Evolutionary conservation across 75 land plant species (phyloP).

Genomic region (Ceratopteris richardii): DNA sequence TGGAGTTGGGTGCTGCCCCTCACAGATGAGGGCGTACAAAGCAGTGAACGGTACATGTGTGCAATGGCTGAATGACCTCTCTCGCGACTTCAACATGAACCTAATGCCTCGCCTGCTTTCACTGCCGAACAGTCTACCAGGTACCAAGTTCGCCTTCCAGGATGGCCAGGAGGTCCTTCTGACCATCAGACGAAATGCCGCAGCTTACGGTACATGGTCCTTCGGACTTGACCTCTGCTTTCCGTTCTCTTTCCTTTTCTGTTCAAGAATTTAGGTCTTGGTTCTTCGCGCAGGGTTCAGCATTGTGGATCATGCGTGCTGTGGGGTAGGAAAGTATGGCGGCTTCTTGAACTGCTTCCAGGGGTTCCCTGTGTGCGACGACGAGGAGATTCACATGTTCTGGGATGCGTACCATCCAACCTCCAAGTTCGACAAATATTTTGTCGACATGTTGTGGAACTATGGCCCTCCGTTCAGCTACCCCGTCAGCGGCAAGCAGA

Average conservation of each 20-base stretch:
- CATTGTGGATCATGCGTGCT: constrained; percentile 12
- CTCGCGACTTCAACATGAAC: constrained; percentile 13
- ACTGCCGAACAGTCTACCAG: constrained; percentile 17
- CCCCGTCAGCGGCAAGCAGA: constrained; percentile 7
- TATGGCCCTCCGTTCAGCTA: constrained; percentile 12
- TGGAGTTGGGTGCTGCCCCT: constrained; percentile 32
- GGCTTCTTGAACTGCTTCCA: constrained; percentile 17
- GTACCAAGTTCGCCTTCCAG: constrained; percentile 11
- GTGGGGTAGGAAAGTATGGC: constrained; percentile 17
- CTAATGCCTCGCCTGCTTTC: neutral
- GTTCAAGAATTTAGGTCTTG: neutral
- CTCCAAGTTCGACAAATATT: constrained; percentile 5
- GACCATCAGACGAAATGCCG: constrained; percentile 9
- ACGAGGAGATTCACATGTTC: constrained; percentile 14
- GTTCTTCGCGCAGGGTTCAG: constrained; percentile 15
- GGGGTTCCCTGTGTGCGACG: constrained; percentile 5
- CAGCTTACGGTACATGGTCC: constrained; percentile 11
- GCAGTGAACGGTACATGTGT: constrained; percentile 21
- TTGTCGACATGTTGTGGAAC: constrained; percentile 8
- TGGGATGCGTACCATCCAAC: constrained; percentile 34
- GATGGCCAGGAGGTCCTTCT: constrained; percentile 12
- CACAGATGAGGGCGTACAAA: constrained; percentile 10
- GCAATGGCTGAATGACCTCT: constrained; percentile 10
- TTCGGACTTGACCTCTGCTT: neutral
- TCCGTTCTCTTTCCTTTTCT: neutral